Percentiles rank a stretch among this genome's conserved stretches.
These are phyloP conservation scores for Venturia oleaginea DNA, from an alignment of 2,329 filamentous ascomycete genomes.

Conservation along the genomic window DNA sequence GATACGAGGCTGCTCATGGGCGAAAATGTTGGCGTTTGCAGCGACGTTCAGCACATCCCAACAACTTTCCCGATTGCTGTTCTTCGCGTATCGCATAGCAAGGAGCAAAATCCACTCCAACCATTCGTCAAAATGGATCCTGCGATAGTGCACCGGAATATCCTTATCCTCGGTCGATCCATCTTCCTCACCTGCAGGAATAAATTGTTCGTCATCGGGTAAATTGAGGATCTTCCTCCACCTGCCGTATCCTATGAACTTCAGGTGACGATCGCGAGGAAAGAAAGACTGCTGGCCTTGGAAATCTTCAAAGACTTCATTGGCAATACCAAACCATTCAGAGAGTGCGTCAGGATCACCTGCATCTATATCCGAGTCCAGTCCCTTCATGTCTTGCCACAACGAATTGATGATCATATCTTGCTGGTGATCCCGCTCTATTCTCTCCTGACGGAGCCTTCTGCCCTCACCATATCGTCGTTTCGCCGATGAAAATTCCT, in stretches of 20 bases:
- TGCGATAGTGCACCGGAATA: constrained; percentile 55
- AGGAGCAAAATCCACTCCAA: constrained; percentile 85
- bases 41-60: constrained; percentile 75
- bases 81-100: constrained; percentile 63
- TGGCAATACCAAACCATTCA: constrained; percentile 11
- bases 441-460: background rate
- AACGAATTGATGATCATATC: constrained; percentile 8
- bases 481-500: background rate
- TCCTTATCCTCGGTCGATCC: constrained; percentile 15
- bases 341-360: constrained; percentile 9
- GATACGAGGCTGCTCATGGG: constrained; percentile 55
- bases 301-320: constrained; percentile 13
- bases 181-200: constrained; percentile 10
- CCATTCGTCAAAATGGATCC: constrained; percentile 76
- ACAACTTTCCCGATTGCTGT: constrained; percentile 58
- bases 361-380: constrained; percentile 2
- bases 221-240: constrained; percentile 16
- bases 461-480: constrained; percentile 1
- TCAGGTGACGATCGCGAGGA: constrained; percentile 8
- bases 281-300: constrained; percentile 7
- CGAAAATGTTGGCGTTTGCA: constrained; percentile 73
- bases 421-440: constrained; percentile 3
- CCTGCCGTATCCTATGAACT: constrained; percentile 34
- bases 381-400: constrained; percentile 5
- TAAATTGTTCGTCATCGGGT: constrained; percentile 29